Evolutionary conservation across 495 filamentous ascomycete genomes (phyloP).

Genomic region (Penicillium bovifimosum): DNA sequence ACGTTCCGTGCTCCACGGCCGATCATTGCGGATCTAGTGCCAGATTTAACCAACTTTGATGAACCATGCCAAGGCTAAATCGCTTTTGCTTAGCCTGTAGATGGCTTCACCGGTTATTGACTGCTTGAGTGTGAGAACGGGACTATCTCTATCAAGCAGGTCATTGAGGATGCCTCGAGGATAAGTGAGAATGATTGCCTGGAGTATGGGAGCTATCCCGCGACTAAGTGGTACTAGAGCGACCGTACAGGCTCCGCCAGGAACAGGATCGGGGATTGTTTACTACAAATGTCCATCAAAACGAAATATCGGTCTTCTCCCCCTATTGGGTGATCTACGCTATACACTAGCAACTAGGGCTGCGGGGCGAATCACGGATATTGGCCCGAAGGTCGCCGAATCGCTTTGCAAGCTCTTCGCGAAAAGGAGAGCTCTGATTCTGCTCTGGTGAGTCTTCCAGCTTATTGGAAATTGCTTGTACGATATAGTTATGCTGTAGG

Average conservation of each 20-base stretch:
- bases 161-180: neutral
- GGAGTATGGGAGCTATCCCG: no score
- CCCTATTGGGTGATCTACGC: neutral
- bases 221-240: neutral
- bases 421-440: neutral
- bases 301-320: neutral
- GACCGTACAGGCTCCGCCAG: neutral
- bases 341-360: neutral
- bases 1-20: neutral
- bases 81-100: neutral
- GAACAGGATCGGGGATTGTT: neutral
- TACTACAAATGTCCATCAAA: neutral
- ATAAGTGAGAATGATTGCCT: neutral
- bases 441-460: neutral
- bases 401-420: neutral
- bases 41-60: neutral
- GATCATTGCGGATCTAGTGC: conserved; percentile 4
- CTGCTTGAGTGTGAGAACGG: neutral
- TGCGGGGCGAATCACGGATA: neutral
- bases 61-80: neutral
- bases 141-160: neutral
- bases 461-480: neutral
- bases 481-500: no score
- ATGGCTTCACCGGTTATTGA: neutral
- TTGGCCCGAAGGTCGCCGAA: neutral